These are phyloP conservation scores for Tricholomella constricta DNA, from an alignment of 768 basidiomycete species.

Conservation along the genomic window DNA sequence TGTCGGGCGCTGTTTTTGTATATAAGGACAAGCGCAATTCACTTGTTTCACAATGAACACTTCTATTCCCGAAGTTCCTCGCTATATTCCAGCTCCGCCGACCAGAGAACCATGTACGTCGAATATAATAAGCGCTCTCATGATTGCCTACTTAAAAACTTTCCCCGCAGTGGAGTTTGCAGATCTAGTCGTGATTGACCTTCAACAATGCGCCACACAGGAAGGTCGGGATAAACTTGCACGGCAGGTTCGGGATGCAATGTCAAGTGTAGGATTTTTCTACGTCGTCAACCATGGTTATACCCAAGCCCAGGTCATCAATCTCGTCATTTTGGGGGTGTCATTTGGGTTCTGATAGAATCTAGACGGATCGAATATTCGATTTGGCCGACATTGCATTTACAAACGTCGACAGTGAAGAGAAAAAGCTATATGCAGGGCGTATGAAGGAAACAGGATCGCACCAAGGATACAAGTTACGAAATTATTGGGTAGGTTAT, in stretches of 20 bases:
- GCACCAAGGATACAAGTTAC: conserved; percentile 55
- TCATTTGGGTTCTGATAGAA: conserved; percentile 29
- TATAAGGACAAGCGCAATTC: background rate
- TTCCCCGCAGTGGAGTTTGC: conserved; percentile 36
- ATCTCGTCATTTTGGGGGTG: conserved; percentile 31
- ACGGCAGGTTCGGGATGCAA: conserved; percentile 45
- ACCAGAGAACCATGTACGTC: conserved; percentile 31
- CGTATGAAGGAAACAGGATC: conserved; percentile 45
- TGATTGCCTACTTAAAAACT: conserved; percentile 36
- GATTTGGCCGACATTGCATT: conserved; percentile 50
- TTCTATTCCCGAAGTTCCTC: conserved; percentile 28
- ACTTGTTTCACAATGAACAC: background rate
- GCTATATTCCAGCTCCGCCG: conserved; percentile 32
- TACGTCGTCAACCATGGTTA: conserved; percentile 52
- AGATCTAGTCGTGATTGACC: conserved; percentile 49
- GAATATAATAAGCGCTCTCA: conserved; percentile 17
- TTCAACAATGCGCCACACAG: conserved; percentile 37
- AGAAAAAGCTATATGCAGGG: conserved; percentile 42
- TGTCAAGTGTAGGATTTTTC: conserved; percentile 47
- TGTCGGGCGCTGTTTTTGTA: background rate
- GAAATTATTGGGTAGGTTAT: conserved; percentile 51
- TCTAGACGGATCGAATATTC: conserved; percentile 53
- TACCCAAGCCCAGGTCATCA: conserved; percentile 36
- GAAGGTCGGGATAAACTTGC: conserved; percentile 41
- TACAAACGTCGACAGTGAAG: conserved; percentile 37